phyloP scores from a whole-genome alignment of 176 grass and related monocot genomes.

The Alopecurus myosuroides region DNA sequence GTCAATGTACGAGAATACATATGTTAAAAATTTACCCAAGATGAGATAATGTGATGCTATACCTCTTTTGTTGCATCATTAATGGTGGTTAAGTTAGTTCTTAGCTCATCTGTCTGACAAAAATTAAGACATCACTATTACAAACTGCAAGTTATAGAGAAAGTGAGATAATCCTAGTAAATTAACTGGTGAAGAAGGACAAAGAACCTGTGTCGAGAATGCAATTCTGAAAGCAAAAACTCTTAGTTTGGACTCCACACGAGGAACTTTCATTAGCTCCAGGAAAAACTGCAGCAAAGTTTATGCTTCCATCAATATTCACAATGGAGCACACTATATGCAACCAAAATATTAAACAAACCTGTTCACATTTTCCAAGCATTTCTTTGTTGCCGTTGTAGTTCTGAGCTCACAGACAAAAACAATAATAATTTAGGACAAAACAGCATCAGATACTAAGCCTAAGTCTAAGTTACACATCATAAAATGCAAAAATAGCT shows the following conservation, averaged over 20 bases:
- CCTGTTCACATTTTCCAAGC: conserved; percentile 99
- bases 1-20: not conserved
- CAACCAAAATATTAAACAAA: conserved; percentile 35
- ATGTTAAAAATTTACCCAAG: not conserved
- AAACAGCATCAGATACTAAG: conserved; percentile 12
- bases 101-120: conserved; percentile 72
- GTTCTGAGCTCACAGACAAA: conserved; percentile 38
- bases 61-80: conserved; percentile 91
- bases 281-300: conserved; percentile 74
- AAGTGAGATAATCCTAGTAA: not conserved
- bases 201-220: conserved; percentile 78
- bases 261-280: conserved; percentile 96
- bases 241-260: conserved; percentile 91
- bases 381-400: conserved; percentile 87
- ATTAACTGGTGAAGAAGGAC: not conserved
- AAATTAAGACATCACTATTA: conserved; percentile 7
- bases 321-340: conserved; percentile 3
- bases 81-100: conserved; percentile 74
- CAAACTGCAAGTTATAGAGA: conserved; percentile 17
- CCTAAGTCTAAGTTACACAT: not conserved
- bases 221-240: conserved; percentile 97
- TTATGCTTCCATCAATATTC: conserved; percentile 24
- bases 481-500: conserved; percentile 1
- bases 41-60: not conserved
- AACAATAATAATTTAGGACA: not conserved